Evolutionary conservation across 192 early-diverging fungal genomes (phyloP), one percentile per base, ranked within the genome.

Genomic region (Kappamyces sp.): DNA sequence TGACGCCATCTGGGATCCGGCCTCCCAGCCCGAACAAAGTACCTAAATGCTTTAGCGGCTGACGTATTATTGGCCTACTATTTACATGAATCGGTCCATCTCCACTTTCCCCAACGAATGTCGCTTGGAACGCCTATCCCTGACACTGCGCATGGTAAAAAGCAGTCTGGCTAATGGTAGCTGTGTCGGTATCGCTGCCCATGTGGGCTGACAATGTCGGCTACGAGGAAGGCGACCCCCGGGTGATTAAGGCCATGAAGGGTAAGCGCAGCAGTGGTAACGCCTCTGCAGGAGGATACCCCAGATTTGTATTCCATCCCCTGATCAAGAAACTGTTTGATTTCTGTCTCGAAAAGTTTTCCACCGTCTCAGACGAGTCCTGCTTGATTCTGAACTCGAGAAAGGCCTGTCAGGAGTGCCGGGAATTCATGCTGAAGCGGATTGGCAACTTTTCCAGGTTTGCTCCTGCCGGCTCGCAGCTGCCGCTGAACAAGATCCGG

Each of bases 181-280:
- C 93, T 43, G 86, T 95, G 4, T 95, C 93, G 13, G 94, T 98
- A 3, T 84, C 85, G 13, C 76, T 98, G 3, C 94, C 94, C 3
- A 89, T 70, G 9, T 98, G 93, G 91, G 66, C 75, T 10, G 90
- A 88, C 74, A 94, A 94, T 64, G 75, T 98, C 47, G 87, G 84
- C 40, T 98, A 98, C 58, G 94, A 98, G 63, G 89, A 93, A 73
- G 90, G 81, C n/a, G 80, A 84, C 40, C 73, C 79, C 5, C 66
- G 78, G 3, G 88, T 94, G 23, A 68, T 85, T 42, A 64, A 75
- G 33, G 75, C 69, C 38, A 86, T 98, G 84, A 72, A 79, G 47
- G 55, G 55, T 4, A 44, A 41, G 77, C 76, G 23, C 23, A 23
- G 23, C 23, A 23, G 0, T 23, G 23, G 23, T 23, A 23, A 23